Conservation (phyloP, 805 yeast genomes). For the Ogataea wickerhamii region DNA sequence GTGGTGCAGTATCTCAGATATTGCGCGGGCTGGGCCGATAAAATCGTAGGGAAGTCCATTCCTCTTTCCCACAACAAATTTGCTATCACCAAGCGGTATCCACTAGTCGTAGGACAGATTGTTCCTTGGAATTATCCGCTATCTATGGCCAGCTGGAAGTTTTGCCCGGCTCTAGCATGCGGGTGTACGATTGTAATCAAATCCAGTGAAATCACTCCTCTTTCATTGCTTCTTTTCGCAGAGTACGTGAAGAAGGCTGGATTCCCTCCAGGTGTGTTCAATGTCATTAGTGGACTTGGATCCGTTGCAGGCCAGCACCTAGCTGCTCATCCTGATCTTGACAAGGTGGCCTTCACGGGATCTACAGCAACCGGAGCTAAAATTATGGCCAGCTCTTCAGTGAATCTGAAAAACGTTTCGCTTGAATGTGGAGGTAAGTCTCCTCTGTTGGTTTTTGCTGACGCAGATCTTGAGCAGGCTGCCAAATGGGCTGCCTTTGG, state of each 20-base stretch:
- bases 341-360: conserved; percentile 63
- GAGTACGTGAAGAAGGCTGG: conserved; percentile 59
- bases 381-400: conserved; percentile 58
- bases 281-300: conserved; percentile 70
- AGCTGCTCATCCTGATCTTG: conserved; percentile 55
- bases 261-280: conserved; percentile 73
- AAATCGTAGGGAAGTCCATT: conserved; percentile 42
- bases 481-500: conserved; percentile 68
- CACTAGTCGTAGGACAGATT: conserved; percentile 62
- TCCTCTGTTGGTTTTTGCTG: conserved; percentile 58
- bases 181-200: conserved; percentile 73
- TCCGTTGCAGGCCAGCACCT: conserved; percentile 64
- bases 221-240: conserved; percentile 62
- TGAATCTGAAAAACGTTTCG: conserved; percentile 59
- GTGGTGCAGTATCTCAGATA: conserved; percentile 45
- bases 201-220: conserved; percentile 73
- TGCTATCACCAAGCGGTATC: conserved; percentile 68
- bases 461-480: conserved; percentile 63
- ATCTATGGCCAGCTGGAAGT: conserved; percentile 74
- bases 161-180: conserved; percentile 79
- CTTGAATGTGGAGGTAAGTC: conserved; percentile 75
- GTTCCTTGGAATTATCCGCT: conserved; percentile 75
- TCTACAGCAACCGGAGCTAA: conserved; percentile 64
- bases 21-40: conserved; percentile 64
- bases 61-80: conserved; percentile 42